Base-by-base conservation (phyloP, 2,329 filamentous ascomycete species). In the Apiospora pterosperma region DNA sequence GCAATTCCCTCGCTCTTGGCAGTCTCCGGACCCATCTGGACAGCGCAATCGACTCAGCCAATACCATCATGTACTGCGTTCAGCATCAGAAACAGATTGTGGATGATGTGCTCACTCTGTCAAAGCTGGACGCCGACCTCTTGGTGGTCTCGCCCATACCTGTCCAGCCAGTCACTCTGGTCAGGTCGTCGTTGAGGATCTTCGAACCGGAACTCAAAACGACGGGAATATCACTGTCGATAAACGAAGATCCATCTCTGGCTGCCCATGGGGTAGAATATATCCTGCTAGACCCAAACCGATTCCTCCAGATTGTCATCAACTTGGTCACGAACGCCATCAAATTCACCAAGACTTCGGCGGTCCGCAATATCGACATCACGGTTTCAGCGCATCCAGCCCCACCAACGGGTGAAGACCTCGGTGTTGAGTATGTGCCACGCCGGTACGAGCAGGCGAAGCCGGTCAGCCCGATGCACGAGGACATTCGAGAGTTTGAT, bases 241-340 rank as follows among this genome's bases (percentile, higher is more conserved):
- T 92, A 69, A 78, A 84, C 2, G 82, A 92, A 14, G 87, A 90
- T 69, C 73, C 83, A 19, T 90, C 89, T 0, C 91, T 89, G 72
- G 79, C 78, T 4, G 77, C 83, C 1, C 78, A 89, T 1, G 78
- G 78, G 0, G 79, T 91, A 38, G 86, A 90, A 39, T 93, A 88
- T 81, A 86, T 93, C 3, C 78, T 83, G 38, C 76, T 93, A 34
- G 92, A 95, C 73, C 89, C 92, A 0, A 90, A 89, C 19, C 84
- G 92, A 28, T 87, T 95, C 61, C 84, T 91, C 62, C 92, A 95
- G 75, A 90, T 94, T 0, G 80, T 94, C 4, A 93, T 95, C 74
- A 95, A 95, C 70, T 82, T 95, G 1, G 85, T 92, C 10, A 92
- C 91, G 8, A 95, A 95, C 71, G 90, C 91, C 0, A 89, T 95